Percentiles rank a stretch among this genome's conserved stretches.
phyloP scores from a whole-genome alignment of 1,139 yeast species.

The Zygotorulaspora mrakii region DNA sequence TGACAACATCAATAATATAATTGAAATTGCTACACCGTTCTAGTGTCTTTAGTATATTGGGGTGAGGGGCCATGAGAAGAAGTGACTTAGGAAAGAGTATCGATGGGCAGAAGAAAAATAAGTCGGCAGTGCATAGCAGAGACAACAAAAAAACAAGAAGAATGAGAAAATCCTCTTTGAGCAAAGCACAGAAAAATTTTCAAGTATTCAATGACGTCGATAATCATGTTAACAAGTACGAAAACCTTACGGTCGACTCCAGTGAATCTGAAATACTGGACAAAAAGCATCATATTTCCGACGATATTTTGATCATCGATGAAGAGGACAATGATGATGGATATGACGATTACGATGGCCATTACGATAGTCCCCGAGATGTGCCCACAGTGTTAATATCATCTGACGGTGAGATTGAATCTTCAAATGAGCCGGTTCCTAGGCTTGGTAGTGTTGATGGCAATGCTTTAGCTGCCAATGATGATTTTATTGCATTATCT shows the following conservation, averaged over 20 bases:
- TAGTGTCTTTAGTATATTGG: not conserved
- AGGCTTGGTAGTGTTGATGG: constrained; percentile 18
- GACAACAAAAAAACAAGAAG: constrained; percentile 9
- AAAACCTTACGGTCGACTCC: constrained; percentile 24
- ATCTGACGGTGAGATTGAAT: constrained; percentile 12
- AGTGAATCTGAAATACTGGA: constrained; percentile 7
- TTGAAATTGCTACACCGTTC: not conserved
- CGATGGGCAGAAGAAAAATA: constrained; percentile 6
- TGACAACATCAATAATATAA: not conserved
- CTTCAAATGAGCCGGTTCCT: constrained; percentile 10
- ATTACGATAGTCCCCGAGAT: constrained; percentile 13
- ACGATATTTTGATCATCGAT: constrained; percentile 18
- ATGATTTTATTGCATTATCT: constrained; percentile 41
- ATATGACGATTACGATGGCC: constrained; percentile 26
- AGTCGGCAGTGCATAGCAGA: constrained; percentile 3
- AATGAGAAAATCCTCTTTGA: constrained; percentile 35
- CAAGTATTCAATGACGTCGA: constrained; percentile 29
- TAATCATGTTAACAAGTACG: constrained; percentile 31
- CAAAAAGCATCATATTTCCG: constrained; percentile 15
- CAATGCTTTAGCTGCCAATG: constrained; percentile 41
- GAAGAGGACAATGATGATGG: constrained; percentile 23
- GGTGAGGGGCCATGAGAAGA: constrained; percentile 8
- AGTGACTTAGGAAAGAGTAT: constrained; percentile 8
- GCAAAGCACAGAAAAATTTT: constrained; percentile 29
- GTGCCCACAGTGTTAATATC: constrained; percentile 12